These are phyloP conservation scores for Penicillium brasilianum DNA, from an alignment of 2,329 filamentous ascomycete species.

Conservation along the genomic window DNA sequence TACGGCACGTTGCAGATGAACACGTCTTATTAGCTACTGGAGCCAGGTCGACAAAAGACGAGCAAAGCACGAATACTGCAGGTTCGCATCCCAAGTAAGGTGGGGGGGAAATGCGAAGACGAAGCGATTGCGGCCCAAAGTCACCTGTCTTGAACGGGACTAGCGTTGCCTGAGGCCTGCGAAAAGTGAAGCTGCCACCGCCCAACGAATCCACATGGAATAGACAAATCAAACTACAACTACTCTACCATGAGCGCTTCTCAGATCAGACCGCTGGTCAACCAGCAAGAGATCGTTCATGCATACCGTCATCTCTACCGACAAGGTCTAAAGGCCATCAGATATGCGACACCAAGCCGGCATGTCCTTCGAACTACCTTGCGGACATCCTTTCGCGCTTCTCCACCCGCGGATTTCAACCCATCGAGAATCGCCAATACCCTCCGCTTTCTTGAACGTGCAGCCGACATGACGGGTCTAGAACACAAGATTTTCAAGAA, in stretches of 20 bases:
- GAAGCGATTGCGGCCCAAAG: conserved; percentile 34
- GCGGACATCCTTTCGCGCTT: conserved; percentile 49
- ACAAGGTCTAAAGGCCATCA: conserved; percentile 58
- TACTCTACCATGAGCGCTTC: conserved; percentile 16
- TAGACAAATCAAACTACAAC: background rate
- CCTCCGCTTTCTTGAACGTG: conserved; percentile 51
- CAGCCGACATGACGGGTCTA: conserved; percentile 44
- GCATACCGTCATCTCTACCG: conserved; percentile 65
- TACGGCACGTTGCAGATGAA: conserved; percentile 3
- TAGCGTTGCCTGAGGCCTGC: conserved; percentile 32
- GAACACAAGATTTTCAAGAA: conserved; percentile 56
- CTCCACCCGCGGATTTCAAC: conserved; percentile 44
- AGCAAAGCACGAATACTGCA: background rate
- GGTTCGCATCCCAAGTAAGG: conserved; percentile 1
- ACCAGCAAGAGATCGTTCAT: conserved; percentile 45
- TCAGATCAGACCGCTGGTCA: conserved; percentile 21
- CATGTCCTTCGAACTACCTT: conserved; percentile 56
- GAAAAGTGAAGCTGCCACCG: conserved; percentile 13
- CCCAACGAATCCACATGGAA: conserved; percentile 6
- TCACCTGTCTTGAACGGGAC: conserved; percentile 31
- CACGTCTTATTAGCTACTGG: conserved; percentile 6
- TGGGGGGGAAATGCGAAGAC: conserved; percentile 12
- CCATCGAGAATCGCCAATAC: conserved; percentile 51
- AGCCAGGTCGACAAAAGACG: conserved; percentile 1
- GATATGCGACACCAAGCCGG: conserved; percentile 62